Conservation (phyloP, 345 rosid species). For the Citrus hindsii region DNA sequence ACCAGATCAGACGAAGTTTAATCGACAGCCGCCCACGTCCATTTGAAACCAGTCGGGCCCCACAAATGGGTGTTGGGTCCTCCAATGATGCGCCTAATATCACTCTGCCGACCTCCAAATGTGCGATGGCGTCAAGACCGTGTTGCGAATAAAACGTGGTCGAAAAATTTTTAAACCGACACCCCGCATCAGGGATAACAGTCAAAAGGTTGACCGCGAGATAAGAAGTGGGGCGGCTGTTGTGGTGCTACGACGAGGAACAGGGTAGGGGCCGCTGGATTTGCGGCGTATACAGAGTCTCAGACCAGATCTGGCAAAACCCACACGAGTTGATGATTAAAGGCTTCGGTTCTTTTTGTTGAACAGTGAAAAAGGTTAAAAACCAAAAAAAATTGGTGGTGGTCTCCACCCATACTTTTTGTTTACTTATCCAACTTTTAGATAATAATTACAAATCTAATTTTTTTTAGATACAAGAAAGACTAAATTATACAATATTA, state of each 20-base stretch:
- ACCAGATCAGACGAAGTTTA: neutral
- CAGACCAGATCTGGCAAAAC: neutral
- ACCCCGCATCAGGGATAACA: no score
- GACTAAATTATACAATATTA: no score
- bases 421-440: no score
- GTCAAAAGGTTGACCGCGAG: neutral
- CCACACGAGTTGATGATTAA: neutral
- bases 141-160: neutral
- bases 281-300: conserved; percentile 15
- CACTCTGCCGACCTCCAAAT: conserved; percentile 12
- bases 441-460: no score
- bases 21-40: neutral
- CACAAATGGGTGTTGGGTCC: conserved; percentile 1
- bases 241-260: neutral
- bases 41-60: no score
- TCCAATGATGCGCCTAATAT: neutral
- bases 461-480: no score
- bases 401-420: no score
- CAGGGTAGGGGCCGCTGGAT: conserved; percentile 15
- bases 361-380: no score
- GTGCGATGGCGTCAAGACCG: neutral
- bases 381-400: no score
- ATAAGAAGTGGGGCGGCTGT: neutral
- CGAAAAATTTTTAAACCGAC: neutral
- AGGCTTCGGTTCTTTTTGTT: no score